These are phyloP conservation scores for Pisolithus tinctorius DNA, from an alignment of 768 basidiomycete species.

Conservation along the genomic window DNA sequence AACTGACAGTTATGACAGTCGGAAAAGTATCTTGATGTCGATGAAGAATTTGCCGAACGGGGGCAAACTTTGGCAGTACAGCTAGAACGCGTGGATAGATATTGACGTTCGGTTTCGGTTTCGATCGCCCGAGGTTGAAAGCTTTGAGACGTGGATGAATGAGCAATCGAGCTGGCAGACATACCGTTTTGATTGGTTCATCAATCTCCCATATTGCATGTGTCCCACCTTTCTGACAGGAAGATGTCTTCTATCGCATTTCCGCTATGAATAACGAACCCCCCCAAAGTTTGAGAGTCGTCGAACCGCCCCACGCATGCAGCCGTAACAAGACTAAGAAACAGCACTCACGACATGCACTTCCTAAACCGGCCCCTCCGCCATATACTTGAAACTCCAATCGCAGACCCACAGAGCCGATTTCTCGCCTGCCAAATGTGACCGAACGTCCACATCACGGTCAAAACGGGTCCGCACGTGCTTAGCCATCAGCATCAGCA, in stretches of 20 bases:
- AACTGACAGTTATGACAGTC: slow-evolving; percentile 78
- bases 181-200: slow-evolving; percentile 76
- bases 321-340: slow-evolving; percentile 4
- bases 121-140: too few relatives aligned
- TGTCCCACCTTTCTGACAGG: slow-evolving; percentile 83
- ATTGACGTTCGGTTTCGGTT: neutral
- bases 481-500: too few relatives aligned
- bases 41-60: slow-evolving; percentile 99
- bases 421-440: slow-evolving; percentile 38
- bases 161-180: too few relatives aligned
- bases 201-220: slow-evolving; percentile 96
- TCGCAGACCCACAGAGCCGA: slow-evolving; percentile 79
- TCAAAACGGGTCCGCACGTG: too few relatives aligned
- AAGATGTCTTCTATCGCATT: slow-evolving; percentile 62
- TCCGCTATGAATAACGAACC: slow-evolving; percentile 38
- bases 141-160: too few relatives aligned
- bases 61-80: slow-evolving; percentile 94
- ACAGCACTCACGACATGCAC: slow-evolving; percentile 50
- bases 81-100: slow-evolving; percentile 52
- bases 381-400: slow-evolving; percentile 96
- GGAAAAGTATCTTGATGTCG: slow-evolving; percentile 93
- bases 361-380: slow-evolving; percentile 64
- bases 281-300: neutral
- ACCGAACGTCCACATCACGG: slow-evolving; percentile 18
- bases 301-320: slow-evolving; percentile 3